Conservation (phyloP, 176 grass and related monocot genomes). For the Triticum monococcum region DNA sequence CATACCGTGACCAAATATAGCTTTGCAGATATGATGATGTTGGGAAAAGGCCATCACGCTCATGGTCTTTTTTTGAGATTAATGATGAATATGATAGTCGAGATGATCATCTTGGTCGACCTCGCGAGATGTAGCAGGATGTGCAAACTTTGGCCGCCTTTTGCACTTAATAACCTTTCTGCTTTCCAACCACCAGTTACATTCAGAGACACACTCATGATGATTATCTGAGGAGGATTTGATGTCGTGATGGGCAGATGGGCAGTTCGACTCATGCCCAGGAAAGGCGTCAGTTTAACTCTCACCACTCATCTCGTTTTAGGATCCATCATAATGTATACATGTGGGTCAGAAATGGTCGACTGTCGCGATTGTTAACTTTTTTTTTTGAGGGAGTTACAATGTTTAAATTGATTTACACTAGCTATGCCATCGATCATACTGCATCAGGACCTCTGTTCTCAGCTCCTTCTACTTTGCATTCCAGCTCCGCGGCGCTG, state of each 20-base stretch:
- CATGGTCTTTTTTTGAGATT: constrained; percentile 2
- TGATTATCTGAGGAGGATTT: constrained; percentile 9
- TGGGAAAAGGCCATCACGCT: constrained; percentile 3
- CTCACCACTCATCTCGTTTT: background rate
- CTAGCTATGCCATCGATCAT: too few relatives aligned
- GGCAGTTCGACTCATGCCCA: background rate
- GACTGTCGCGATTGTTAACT: too few relatives aligned
- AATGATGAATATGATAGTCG: background rate
- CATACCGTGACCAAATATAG: background rate
- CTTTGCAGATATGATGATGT: constrained; percentile 10
- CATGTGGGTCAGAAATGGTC: background rate
- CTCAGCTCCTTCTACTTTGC: too few relatives aligned
- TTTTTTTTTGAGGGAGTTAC: too few relatives aligned
- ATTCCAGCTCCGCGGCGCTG: too few relatives aligned
- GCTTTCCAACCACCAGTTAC: constrained; percentile 19
- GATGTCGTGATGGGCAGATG: background rate
- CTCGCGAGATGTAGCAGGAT: background rate
- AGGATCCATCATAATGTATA: background rate
- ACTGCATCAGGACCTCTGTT: too few relatives aligned
- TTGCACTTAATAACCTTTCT: background rate
- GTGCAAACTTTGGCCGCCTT: background rate
- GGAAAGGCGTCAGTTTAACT: background rate
- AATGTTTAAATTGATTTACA: too few relatives aligned
- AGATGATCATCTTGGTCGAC: background rate
- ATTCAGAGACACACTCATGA: background rate